Percentiles rank a stretch among this genome's conserved stretches.
These are phyloP conservation scores for Boletus smithii DNA, from an alignment of 1,284 basidiomycete genomes.

Conservation along the genomic window DNA sequence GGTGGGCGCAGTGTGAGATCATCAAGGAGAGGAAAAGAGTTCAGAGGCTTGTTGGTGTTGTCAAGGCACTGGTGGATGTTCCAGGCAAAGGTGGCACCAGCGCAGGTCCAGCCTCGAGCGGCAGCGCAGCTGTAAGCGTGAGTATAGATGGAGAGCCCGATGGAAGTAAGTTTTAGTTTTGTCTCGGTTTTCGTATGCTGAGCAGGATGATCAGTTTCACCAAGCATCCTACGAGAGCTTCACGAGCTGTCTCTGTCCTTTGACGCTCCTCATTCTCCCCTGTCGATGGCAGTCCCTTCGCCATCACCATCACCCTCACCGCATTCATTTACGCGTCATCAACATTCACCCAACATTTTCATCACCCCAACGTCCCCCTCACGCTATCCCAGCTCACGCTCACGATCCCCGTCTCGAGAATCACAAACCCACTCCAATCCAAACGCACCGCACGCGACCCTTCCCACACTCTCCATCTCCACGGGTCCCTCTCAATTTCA, in stretches of 20 bases:
- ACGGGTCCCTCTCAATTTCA: slow-evolving; percentile 25
- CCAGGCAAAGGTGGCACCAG: slow-evolving; percentile 45
- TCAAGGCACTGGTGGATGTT: slow-evolving; percentile 56
- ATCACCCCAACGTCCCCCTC: slow-evolving; percentile 55
- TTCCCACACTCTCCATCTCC: slow-evolving; percentile 12
- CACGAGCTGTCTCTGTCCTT: slow-evolving; percentile 34
- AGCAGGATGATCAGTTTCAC: slow-evolving; percentile 44
- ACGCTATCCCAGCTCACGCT: slow-evolving; percentile 31
- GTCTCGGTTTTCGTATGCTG: slow-evolving; percentile 2
- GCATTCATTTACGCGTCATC: slow-evolving; percentile 11
- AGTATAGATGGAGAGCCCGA: slow-evolving; percentile 13
- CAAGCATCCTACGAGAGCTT: slow-evolving; percentile 54
- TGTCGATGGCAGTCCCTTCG: slow-evolving; percentile 16
- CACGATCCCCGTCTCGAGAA: slow-evolving; percentile 35
- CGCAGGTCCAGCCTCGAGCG: slow-evolving; percentile 30
- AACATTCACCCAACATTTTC: slow-evolving; percentile 60
- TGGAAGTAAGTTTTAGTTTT: slow-evolving; percentile 15
- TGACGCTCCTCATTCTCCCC: slow-evolving; percentile 20
- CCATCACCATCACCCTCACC: slow-evolving; percentile 31
- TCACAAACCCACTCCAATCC: slow-evolving; percentile 12
- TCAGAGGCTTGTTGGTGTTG: slow-evolving; percentile 46
- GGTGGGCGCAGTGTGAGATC: slow-evolving; percentile 31
- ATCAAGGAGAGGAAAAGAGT: slow-evolving; percentile 48
- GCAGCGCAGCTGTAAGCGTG: not conserved
- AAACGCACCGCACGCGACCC: slow-evolving; percentile 6